These are phyloP conservation scores for Lunularia cruciata DNA, from an alignment of 225 moss, liverwort and hornwort species.

Conservation along the genomic window DNA sequence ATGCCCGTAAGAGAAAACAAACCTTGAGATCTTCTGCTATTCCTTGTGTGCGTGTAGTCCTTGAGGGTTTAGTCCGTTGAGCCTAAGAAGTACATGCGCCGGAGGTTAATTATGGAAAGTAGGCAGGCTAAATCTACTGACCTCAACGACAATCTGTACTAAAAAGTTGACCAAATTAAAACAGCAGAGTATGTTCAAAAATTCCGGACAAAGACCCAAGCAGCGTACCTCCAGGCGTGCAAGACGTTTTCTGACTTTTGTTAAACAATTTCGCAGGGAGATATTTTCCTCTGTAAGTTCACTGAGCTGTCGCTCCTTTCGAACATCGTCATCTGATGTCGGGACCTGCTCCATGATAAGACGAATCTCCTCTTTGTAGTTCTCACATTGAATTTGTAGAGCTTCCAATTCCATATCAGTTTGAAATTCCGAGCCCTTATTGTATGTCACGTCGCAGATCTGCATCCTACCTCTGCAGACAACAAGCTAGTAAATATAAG, in stretches of 20 bases:
- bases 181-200: neutral
- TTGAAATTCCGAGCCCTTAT: slow-evolving; percentile 12
- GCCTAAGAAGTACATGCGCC: neutral
- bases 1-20: neutral
- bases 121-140: no score
- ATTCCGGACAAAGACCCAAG: neutral
- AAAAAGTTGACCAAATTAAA: neutral
- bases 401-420: slow-evolving; percentile 32
- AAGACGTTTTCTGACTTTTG: slow-evolving; percentile 35
- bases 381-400: slow-evolving; percentile 30
- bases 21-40: neutral
- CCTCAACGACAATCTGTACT: neutral
- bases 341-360: slow-evolving; percentile 31
- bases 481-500: neutral
- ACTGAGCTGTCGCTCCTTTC: slow-evolving; percentile 31
- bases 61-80: neutral
- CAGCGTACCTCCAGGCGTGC: slow-evolving; percentile 29
- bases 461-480: slow-evolving; percentile 33
- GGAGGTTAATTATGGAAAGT: neutral
- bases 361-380: slow-evolving; percentile 37
- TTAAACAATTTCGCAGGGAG: slow-evolving; percentile 31
- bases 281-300: slow-evolving; percentile 35
- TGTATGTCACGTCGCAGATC: slow-evolving; percentile 7
- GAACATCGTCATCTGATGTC: slow-evolving; percentile 24
- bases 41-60: neutral